A percentile compares a stretch with the other conserved stretches of the same genome.
Conservation (phyloP, 202 grass and related monocot genomes). For the Zoysia matrella region DNA sequence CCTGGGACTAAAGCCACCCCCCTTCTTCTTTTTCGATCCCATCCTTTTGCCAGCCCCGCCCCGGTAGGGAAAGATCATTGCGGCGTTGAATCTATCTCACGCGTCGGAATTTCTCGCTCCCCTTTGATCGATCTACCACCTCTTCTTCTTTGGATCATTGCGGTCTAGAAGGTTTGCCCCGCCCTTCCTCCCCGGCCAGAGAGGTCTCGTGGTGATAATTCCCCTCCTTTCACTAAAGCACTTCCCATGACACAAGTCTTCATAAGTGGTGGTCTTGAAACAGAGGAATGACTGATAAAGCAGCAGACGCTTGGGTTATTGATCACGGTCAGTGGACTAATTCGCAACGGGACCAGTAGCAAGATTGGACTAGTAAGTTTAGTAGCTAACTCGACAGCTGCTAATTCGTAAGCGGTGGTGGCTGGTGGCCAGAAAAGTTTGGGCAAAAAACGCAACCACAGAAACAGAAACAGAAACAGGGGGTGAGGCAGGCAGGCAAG, state of each 20-base stretch:
- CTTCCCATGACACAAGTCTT: neutral
- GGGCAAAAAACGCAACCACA: constrained; percentile 1
- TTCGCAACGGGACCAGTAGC: too few relatives aligned
- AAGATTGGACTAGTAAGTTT: neutral
- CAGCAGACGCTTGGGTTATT: neutral
- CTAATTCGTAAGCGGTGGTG: neutral
- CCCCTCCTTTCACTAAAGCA: constrained; percentile 22
- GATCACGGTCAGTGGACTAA: neutral
- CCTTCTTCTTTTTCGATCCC: constrained; percentile 14
- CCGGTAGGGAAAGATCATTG: constrained; percentile 48
- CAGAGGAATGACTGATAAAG: constrained; percentile 1
- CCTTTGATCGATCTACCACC: constrained; percentile 23
- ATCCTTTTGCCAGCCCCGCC: neutral
- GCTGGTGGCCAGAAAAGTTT: constrained; percentile 25
- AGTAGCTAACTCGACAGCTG: neutral
- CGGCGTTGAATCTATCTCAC: constrained; percentile 34
- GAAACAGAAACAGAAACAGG: neutral
- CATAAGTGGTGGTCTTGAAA: constrained; percentile 26
- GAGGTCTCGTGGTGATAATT: constrained; percentile 18
- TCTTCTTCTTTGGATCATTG: constrained; percentile 50
- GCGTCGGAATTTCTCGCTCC: constrained; percentile 27
- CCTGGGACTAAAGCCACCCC: constrained; percentile 22
- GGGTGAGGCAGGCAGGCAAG: too few relatives aligned
- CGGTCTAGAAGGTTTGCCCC: constrained; percentile 49
- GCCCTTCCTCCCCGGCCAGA: neutral